Percentiles rank a stretch among this genome's conserved stretches.
Evolutionary conservation across 164 flowering plant genomes (phyloP).

Genomic region (Paratinospora sagittata): DNA sequence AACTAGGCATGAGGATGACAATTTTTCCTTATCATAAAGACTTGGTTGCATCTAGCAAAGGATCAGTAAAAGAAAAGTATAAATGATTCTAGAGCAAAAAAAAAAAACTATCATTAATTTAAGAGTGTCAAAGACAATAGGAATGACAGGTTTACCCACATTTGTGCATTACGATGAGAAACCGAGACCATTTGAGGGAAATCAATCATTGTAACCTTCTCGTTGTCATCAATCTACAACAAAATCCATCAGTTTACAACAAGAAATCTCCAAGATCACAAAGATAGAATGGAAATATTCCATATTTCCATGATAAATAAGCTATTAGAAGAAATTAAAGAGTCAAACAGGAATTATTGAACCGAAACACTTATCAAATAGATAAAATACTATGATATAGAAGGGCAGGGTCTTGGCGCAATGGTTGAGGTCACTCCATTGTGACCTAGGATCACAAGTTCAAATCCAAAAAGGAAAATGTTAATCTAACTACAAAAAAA

Average conservation of each 20-base stretch:
- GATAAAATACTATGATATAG: too few relatives aligned
- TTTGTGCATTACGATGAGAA: constrained; percentile 83
- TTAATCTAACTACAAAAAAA: too few relatives aligned
- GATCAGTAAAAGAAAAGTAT: not conserved
- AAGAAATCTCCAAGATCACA: not conserved
- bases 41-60: not conserved
- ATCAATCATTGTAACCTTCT: constrained; percentile 89
- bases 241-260: not conserved
- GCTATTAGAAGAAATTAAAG: not conserved
- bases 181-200: constrained; percentile 99
- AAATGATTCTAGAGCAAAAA: not conserved
- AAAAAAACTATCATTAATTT: not conserved
- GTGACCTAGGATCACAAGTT: too few relatives aligned
- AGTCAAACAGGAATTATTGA: not conserved
- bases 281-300: not conserved
- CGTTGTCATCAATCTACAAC: constrained; percentile 83
- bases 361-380: too few relatives aligned
- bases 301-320: not conserved
- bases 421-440: too few relatives aligned
- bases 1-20: not conserved
- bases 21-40: not conserved
- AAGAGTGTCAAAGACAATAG: not conserved
- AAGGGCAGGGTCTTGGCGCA: too few relatives aligned
- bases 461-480: too few relatives aligned
- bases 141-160: constrained; percentile 39